These are phyloP conservation scores for Wilhelminamyces savonicus DNA, from an alignment of 805 yeast genomes.

Conservation along the genomic window DNA sequence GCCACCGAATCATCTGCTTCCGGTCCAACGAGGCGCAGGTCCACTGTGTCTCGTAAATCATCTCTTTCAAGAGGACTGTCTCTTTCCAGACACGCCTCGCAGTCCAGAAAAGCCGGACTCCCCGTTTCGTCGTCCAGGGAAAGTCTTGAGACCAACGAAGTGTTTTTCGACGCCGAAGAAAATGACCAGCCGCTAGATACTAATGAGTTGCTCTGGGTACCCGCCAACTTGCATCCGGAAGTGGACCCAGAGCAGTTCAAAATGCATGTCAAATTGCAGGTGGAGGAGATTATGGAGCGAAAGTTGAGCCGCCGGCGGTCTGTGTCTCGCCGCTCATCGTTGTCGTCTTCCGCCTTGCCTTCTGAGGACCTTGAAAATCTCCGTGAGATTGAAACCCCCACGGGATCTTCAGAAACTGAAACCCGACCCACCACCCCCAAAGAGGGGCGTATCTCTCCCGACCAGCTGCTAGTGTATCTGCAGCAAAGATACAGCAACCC, in stretches of 20 bases:
- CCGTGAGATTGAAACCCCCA: slow-evolving; percentile 1
- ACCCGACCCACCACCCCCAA: background rate
- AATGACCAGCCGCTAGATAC: slow-evolving; percentile 19
- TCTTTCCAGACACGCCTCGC: slow-evolving; percentile 1
- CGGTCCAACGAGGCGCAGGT: background rate
- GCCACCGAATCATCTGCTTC: too few relatives aligned
- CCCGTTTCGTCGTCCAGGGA: background rate
- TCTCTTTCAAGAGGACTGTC: slow-evolving; percentile 3
- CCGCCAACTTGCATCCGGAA: slow-evolving; percentile 90
- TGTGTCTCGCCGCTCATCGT: slow-evolving; percentile 14
- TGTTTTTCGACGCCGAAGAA: slow-evolving; percentile 14
- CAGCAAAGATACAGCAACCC: slow-evolving; percentile 37
- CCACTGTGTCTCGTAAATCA: slow-evolving; percentile 1
- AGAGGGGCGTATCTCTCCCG: background rate
- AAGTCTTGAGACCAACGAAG: slow-evolving; percentile 5
- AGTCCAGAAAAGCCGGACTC: background rate
- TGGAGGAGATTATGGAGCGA: slow-evolving; percentile 43
- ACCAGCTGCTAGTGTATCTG: too few relatives aligned
- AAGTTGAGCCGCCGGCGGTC: slow-evolving; percentile 20
- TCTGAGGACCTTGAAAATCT: slow-evolving; percentile 4
- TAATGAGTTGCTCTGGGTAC: slow-evolving; percentile 79
- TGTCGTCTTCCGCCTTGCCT: slow-evolving; percentile 3
- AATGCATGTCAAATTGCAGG: slow-evolving; percentile 57
- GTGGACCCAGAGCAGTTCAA: slow-evolving; percentile 86
- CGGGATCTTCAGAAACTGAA: background rate